Evolutionary conservation across 495 filamentous ascomycete species (phyloP).

Genomic region (Cenococcum geophilum): DNA sequence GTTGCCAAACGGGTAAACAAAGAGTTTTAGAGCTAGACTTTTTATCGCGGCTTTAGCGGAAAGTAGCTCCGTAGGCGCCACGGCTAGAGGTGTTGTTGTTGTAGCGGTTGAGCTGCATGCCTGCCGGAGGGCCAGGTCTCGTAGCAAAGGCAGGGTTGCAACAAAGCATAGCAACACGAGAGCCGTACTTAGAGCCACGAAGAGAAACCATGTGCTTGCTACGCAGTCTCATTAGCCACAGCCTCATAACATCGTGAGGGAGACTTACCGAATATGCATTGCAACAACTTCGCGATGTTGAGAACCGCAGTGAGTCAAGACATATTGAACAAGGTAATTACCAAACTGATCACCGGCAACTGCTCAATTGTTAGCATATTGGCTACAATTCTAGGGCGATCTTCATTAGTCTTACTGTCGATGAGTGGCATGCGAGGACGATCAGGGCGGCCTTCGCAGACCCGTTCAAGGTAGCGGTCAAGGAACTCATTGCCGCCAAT

Average conservation of each 20-base stretch:
- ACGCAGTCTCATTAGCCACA: constrained; percentile 7
- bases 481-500: constrained; percentile 89
- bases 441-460: constrained; percentile 84
- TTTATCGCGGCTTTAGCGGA: background rate
- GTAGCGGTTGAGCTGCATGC: constrained; percentile 56
- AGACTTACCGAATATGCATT: constrained; percentile 68
- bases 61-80: constrained; percentile 13
- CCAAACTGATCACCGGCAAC: constrained; percentile 97
- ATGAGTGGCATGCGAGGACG: constrained; percentile 94
- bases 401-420: constrained; percentile 59
- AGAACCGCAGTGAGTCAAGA: constrained; percentile 76
- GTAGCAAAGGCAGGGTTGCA: constrained; percentile 85
- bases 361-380: constrained; percentile 38
- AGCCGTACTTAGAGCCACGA: constrained; percentile 96
- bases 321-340: constrained; percentile 96
- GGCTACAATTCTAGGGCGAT: background rate
- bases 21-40: background rate
- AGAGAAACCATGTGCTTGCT: constrained; percentile 99
- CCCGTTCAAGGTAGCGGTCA: constrained; percentile 83
- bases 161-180: constrained; percentile 96
- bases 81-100: constrained; percentile 43
- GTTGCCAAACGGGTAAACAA: constrained; percentile 7
- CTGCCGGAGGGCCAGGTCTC: constrained; percentile 74
- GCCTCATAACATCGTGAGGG: background rate
- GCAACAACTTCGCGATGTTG: constrained; percentile 92